A percentile compares a stretch with the other conserved stretches of the same genome.
These are phyloP conservation scores for Kwoniella sp. DNA, from an alignment of 768 basidiomycete genomes.

Conservation along the genomic window DNA sequence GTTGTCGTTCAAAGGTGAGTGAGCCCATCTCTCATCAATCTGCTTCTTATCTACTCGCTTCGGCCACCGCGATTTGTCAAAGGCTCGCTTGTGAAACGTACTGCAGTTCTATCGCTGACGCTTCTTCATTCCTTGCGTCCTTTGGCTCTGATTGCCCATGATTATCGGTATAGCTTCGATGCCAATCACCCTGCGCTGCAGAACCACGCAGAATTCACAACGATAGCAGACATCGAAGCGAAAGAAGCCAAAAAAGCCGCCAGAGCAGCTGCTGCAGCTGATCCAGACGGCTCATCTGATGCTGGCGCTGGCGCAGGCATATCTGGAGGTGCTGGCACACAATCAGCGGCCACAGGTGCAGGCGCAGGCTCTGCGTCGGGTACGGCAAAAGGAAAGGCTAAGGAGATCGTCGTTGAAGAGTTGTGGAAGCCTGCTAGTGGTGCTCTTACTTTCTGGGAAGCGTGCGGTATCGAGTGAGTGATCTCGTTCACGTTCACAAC, in stretches of 20 bases:
- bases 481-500: slow-evolving; percentile 3
- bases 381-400: slow-evolving; percentile 56
- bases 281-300: background rate
- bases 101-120: too few relatives aligned
- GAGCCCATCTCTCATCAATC: too few relatives aligned
- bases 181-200: slow-evolving; percentile 64
- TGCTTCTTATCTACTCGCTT: too few relatives aligned
- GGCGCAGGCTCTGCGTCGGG: slow-evolving; percentile 27
- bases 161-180: slow-evolving; percentile 59
- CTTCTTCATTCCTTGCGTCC: too few relatives aligned
- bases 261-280: slow-evolving; percentile 59
- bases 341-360: background rate
- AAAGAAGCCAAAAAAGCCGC: slow-evolving; percentile 66
- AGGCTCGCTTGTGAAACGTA: too few relatives aligned
- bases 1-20: slow-evolving; percentile 55
- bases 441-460: slow-evolving; percentile 66
- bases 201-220: slow-evolving; percentile 62
- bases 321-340: background rate
- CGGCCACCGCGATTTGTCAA: too few relatives aligned
- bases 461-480: slow-evolving; percentile 66
- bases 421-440: slow-evolving; percentile 73
- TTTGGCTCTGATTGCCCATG: background rate
- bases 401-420: slow-evolving; percentile 66
- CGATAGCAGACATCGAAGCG: slow-evolving; percentile 68
- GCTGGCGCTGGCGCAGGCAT: slow-evolving; percentile 54